phyloP scores from a whole-genome alignment of 495 filamentous ascomycete genomes.

The Daldinia caldariorum region DNA sequence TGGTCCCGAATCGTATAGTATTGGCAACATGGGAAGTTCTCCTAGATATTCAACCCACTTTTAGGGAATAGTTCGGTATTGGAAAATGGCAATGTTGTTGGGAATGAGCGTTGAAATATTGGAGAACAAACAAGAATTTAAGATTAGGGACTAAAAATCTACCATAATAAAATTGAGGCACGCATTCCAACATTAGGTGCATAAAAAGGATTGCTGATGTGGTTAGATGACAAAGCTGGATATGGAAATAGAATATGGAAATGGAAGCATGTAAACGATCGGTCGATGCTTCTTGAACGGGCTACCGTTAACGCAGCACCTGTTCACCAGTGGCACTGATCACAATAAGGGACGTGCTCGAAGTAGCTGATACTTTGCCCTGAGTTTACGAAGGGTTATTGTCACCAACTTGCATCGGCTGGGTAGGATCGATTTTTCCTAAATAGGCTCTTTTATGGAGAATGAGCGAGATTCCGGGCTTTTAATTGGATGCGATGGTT shows the following conservation, averaged over 20 bases:
- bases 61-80: conserved; percentile 6
- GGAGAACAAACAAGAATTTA: conserved; percentile 5
- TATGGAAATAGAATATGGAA: conserved; percentile 7
- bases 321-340: too few species aligned
- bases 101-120: conserved; percentile 20
- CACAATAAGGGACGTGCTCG: too few species aligned
- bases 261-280: background rate
- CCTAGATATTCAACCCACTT: background rate
- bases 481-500: too few species aligned
- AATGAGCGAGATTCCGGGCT: too few species aligned
- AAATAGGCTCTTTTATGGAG: too few species aligned
- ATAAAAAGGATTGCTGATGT: conserved; percentile 11
- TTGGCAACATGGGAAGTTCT: background rate
- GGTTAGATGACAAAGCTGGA: conserved; percentile 14
- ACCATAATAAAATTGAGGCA: background rate
- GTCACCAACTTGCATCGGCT: too few species aligned
- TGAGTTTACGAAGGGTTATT: too few species aligned
- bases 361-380: too few species aligned
- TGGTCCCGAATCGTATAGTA: background rate
- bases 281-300: background rate
- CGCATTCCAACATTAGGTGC: conserved; percentile 27
- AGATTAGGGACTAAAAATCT: background rate
- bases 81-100: conserved; percentile 1
- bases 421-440: too few species aligned
- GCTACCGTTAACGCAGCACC: too few species aligned